These are phyloP conservation scores for Cardiospermum halicacabum DNA, from an alignment of 345 rosid genomes.

Conservation along the genomic window DNA sequence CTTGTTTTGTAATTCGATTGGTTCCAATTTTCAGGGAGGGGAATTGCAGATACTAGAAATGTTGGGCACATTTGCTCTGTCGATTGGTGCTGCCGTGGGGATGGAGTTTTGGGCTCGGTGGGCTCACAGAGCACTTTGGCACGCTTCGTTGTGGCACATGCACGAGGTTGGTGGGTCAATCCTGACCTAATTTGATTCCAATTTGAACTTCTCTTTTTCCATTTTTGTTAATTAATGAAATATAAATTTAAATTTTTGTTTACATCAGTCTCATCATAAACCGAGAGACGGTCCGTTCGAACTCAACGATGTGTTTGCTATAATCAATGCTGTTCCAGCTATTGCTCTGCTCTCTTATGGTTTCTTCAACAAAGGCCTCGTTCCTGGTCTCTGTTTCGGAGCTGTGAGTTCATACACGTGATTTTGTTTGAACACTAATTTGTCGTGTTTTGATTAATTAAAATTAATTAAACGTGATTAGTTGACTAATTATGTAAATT, in stretches of 20 bases:
- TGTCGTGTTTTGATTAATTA: neutral
- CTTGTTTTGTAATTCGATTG: neutral
- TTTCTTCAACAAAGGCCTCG: slow-evolving; percentile 41
- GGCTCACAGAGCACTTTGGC: slow-evolving; percentile 71
- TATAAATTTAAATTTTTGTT: no score
- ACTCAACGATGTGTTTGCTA: slow-evolving; percentile 56
- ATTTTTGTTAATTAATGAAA: neutral
- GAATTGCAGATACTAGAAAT: slow-evolving; percentile 44
- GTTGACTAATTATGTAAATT: neutral
- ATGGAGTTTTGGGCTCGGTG: slow-evolving; percentile 84
- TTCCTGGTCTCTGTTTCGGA: slow-evolving; percentile 66
- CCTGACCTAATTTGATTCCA: neutral
- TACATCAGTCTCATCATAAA: slow-evolving; percentile 57
- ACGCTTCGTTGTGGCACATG: slow-evolving; percentile 68
- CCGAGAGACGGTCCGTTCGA: slow-evolving; percentile 63
- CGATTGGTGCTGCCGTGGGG: slow-evolving; percentile 65
- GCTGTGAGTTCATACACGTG: slow-evolving; percentile 34
- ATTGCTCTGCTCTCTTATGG: slow-evolving; percentile 48
- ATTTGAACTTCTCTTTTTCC: no score
- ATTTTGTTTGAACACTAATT: neutral
- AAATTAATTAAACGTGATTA: neutral
- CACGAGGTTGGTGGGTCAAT: slow-evolving; percentile 42
- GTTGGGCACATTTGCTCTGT: slow-evolving; percentile 50
- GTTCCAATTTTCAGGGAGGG: slow-evolving; percentile 31
- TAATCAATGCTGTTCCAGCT: slow-evolving; percentile 56